These are phyloP conservation scores for Jackrogersella minutella DNA, from an alignment of 495 filamentous ascomycete genomes.

Conservation along the genomic window DNA sequence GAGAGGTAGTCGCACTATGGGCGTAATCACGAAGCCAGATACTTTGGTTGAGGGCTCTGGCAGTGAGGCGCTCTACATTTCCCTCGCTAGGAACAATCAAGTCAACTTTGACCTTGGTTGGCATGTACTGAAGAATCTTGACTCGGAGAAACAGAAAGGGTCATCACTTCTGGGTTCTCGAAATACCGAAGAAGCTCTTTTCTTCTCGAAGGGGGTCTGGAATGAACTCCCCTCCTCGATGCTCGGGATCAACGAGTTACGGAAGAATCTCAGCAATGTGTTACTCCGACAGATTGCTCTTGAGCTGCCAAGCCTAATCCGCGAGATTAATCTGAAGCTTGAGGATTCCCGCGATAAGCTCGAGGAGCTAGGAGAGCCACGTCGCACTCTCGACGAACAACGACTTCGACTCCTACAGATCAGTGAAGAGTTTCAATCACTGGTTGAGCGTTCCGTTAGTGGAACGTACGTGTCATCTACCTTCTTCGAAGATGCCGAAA, in stretches of 20 bases:
- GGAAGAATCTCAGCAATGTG: constrained; percentile 43
- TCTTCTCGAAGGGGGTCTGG: constrained; percentile 60
- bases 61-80: constrained; percentile 34
- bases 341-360: constrained; percentile 32
- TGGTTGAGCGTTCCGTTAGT: constrained; percentile 43
- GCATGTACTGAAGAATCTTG: constrained; percentile 69
- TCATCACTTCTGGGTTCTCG: constrained; percentile 46
- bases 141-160: constrained; percentile 52
- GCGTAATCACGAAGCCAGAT: constrained; percentile 49
- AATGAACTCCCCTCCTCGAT: constrained; percentile 28
- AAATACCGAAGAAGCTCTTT: constrained; percentile 46
- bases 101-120: constrained; percentile 66
- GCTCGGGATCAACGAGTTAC: constrained; percentile 43
- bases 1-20: constrained; percentile 58
- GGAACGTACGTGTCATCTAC: constrained; percentile 47
- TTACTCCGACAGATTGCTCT: constrained; percentile 44
- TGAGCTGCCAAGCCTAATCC: constrained; percentile 44
- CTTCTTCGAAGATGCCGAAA: constrained; percentile 50
- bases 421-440: constrained; percentile 36
- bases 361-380: constrained; percentile 38
- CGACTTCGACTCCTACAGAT: constrained; percentile 40
- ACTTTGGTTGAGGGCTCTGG: constrained; percentile 32
- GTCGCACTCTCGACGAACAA: constrained; percentile 40
- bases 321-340: constrained; percentile 41
- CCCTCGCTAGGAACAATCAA: constrained; percentile 57